Evolutionary conservation across 2,329 filamentous ascomycete species (phyloP), one percentile per base, ranked within the genome.

Genomic region (Dactylonectria estremocensis): DNA sequence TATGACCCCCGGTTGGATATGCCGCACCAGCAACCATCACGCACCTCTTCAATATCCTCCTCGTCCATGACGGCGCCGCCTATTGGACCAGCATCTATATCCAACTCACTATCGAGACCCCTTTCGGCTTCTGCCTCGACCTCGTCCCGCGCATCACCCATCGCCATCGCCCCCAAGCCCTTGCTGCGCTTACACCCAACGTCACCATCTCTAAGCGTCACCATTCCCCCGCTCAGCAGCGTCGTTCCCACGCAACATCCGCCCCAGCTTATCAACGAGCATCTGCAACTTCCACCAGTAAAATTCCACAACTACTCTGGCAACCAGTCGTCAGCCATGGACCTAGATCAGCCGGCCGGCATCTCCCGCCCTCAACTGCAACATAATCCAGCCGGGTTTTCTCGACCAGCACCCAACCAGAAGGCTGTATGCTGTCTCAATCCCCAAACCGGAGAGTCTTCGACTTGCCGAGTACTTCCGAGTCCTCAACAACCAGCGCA

Each of bases 1-100:
- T 57, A 64, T 35, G 63, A 66, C 35, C 63, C 57, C 16, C 52
- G 63, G 6, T 53, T 66, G 22, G 63, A 66, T 13, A 52, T 50
- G 37, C 52, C 57, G 10, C 49, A 61, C 37, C 55, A 57, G 35
- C 53, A 57, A 52, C 58, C 45, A 3, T 66, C 57, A 18, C 63
- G 57, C 14, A 53, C 57, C 4, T 49, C 45, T 10, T 53, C 58
- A 3, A 43, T 55, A n/a, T 66, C 63, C 16, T 61, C 63, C 6
- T 56, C 57, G 14, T 31, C 60, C 22, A 24, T 66, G 14, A 45
- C 45, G 16, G 55, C 37, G 14, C 45, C 63, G n/a, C 45, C 57
- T 8, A 57, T 46, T 33, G 53, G 52, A 20, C 45, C 56, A 14
- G 43, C 61, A 18, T 64, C 61, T 14, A 45, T 58, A 37, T 33